A percentile compares a stretch with the other conserved stretches of the same genome.
phyloP scores from a whole-genome alignment of 192 early-diverging fungal species.

The Hyaloraphidium curvatum region DNA sequence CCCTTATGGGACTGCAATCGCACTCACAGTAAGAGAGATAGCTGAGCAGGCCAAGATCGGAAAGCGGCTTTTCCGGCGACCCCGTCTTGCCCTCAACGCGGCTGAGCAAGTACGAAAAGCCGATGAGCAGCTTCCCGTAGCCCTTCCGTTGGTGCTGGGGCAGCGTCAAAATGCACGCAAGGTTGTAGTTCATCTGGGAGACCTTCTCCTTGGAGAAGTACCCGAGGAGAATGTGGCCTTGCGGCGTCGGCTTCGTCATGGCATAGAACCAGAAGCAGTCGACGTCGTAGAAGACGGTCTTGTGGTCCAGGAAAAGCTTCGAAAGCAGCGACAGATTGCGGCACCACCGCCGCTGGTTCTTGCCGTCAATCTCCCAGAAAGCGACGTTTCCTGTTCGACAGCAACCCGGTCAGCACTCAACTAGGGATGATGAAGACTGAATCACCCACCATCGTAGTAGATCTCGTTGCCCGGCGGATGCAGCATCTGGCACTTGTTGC shows the following conservation, averaged over 20 bases:
- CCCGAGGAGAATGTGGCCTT: conserved; percentile 79
- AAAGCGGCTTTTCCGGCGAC: conserved; percentile 94
- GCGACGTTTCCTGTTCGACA: too few species aligned
- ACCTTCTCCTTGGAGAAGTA: conserved; percentile 99
- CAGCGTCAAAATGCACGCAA: conserved; percentile 95
- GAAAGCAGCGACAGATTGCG: conserved; percentile 89
- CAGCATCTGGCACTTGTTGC: conserved; percentile 68
- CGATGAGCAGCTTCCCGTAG: conserved; percentile 81
- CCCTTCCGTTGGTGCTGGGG: conserved; percentile 94
- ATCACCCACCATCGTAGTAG: conserved; percentile 81
- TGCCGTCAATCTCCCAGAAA: conserved; percentile 96
- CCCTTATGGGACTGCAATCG: too few species aligned
- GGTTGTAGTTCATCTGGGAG: conserved; percentile 85
- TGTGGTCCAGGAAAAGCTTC: conserved; percentile 97
- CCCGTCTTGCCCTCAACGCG: conserved; percentile 83
- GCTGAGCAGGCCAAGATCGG: conserved; percentile 81
- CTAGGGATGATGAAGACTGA: too few species aligned
- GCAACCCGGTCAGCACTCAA: too few species aligned
- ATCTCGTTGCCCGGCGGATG: conserved; percentile 99
- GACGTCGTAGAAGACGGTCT: conserved; percentile 95
- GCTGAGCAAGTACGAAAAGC: conserved; percentile 93
- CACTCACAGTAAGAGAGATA: conserved; percentile 88
- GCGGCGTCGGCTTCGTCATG: conserved; percentile 70
- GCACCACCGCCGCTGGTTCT: conserved; percentile 81
- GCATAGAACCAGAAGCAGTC: conserved; percentile 97